Conservation (phyloP, 441 rosid species). For the Manihot esculenta region DNA sequence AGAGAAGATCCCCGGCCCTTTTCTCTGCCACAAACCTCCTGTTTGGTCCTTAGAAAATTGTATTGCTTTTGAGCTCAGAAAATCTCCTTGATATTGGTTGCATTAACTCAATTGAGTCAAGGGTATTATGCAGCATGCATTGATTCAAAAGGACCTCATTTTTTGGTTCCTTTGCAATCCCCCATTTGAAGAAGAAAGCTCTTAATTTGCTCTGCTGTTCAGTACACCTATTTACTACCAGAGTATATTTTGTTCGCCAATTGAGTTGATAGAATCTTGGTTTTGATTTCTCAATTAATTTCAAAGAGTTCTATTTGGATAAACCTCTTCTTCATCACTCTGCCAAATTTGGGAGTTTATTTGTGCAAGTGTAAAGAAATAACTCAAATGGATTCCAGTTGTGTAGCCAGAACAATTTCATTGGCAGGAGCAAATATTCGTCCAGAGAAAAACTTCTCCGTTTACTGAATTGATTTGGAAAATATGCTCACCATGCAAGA, state of each 20-base stretch:
- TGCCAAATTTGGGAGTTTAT: too few species aligned
- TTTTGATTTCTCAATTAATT: too few species aligned
- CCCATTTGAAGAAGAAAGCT: conserved; percentile 62
- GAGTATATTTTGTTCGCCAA: conserved; percentile 33
- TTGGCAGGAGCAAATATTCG: too few species aligned
- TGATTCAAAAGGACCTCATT: conserved; percentile 56
- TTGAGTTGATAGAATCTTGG: neutral
- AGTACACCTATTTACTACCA: conserved; percentile 73
- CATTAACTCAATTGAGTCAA: conserved; percentile 11
- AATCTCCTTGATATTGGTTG: neutral
- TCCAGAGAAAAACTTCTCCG: too few species aligned
- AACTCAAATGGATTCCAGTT: too few species aligned
- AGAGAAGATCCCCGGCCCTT: neutral
- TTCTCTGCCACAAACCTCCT: neutral
- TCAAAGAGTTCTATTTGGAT: too few species aligned
- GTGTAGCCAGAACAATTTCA: too few species aligned
- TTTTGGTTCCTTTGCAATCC: conserved; percentile 41
- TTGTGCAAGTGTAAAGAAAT: too few species aligned
- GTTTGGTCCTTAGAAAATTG: neutral
- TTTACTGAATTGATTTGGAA: too few species aligned
- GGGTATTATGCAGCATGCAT: conserved; percentile 44
- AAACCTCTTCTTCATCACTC: too few species aligned
- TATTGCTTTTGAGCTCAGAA: neutral
- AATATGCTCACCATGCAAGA: too few species aligned
- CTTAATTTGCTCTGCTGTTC: conserved; percentile 64